Evolutionary conservation across 2,329 filamentous ascomycete species (phyloP), one percentile per base, ranked within the genome.

Genomic region (Sclerotinia spermophila): DNA sequence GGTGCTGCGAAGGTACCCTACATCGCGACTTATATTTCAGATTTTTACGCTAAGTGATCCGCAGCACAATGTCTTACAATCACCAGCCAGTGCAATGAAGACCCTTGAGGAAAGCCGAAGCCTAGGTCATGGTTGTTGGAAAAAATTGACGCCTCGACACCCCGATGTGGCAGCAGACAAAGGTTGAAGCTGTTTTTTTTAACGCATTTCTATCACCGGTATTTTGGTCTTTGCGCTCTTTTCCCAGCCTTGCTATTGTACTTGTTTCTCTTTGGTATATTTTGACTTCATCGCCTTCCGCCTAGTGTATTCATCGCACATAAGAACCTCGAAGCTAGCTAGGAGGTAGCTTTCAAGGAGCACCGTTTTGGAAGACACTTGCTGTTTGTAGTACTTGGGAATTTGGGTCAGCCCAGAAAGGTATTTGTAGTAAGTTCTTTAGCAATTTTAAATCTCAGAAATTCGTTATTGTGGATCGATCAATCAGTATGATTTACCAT

Each of bases 391-490:
- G n/a, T n/a, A n/a, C n/a, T n/a, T n/a, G n/a, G n/a, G n/a, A n/a
- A n/a, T n/a, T n/a, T n/a, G n/a, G n/a, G n/a, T n/a, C n/a, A n/a
- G n/a, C 2, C 24, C 24, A 27, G n/a, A 24, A 10, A 53, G 48
- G 27, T 15, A 24, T 5, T 53, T 10, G n/a, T 6, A 24, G 11
- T 17, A 11, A 27, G 24, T n/a, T 24, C 11, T 53, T 27, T 53
- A 1, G 24, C 5, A 13, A 53, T 15, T 11, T 27, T 27, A 3
- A 51, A 17, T 1, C 1, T 53, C 13, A 7, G 40, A 27, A 5
- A 0, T 53, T 10, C n/a, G 3, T 15, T 0, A 13, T 3, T 17
- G 11, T 11, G 24, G 11, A n/a, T n/a, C n/a, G 1, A 53, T 13
- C 48, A 53, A n/a, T 27, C 15, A 24, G 4, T 27, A 27, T 5